Evolutionary conservation across 371 early-diverging fungal genomes (phyloP), one percentile per base, ranked within the genome.

Genomic region (Lichtheimia ramosa): DNA sequence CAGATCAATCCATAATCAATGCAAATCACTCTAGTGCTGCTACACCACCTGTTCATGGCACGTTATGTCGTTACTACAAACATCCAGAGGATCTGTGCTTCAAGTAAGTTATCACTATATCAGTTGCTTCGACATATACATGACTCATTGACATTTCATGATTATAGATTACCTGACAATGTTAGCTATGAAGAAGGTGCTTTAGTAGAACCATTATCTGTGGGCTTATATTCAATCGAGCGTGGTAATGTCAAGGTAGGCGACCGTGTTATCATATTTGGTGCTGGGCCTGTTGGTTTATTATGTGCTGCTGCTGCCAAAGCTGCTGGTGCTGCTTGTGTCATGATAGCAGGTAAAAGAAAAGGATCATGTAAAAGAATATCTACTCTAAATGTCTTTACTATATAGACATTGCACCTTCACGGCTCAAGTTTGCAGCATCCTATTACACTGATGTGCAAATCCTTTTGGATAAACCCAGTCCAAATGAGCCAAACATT

Each of bases 241-340:
- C 82, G 90, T 56, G 89, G 86, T 20, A 66, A 72, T 15, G 74
- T 81, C 23, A 66, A 81, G 5, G 69, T 88, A 14, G 92, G 92
- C 12, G 87, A 91, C 52, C 70, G 82, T 4, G 79, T 89, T 10
- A 64, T 75, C 21, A 69, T 79, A 52, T 65, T 72, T 5, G 79
- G 79, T 20, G 79, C 74, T 23, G 79, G 79, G 3, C 72, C 79
- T 8, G 62, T 71, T 8, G 79, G 79, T 23, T 64, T 79, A 50
- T 67, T 77, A 50, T 63, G 65, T 0, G 73, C 69, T 54, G 82
- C 82, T 27, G 75, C 74, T 13, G 79, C 79, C 3, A 82, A 75
- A 56, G 82, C 82, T 23, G 70, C 75, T 18, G 82, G 82, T 43
- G 79, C 82, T 10, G 53, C 65, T 27, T 70, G 72, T 48, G 63